phyloP scores from a whole-genome alignment of 495 filamentous ascomycete species.

The Penicillium mononematosum region DNA sequence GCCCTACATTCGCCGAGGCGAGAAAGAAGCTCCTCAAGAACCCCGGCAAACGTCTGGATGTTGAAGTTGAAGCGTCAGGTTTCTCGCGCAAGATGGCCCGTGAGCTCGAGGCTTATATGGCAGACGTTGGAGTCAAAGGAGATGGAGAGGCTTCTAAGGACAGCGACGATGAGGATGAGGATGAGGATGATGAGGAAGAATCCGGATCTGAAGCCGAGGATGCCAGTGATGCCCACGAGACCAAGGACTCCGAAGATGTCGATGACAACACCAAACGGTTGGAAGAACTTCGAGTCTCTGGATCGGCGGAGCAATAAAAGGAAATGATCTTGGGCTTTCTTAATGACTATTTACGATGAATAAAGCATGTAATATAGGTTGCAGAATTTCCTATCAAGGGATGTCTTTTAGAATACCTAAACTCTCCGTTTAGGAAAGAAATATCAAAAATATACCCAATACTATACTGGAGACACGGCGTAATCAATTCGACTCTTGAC shows the following conservation, averaged over 20 bases:
- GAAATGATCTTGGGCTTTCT: constrained; percentile 12
- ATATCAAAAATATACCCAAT: neutral
- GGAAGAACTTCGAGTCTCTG: constrained; percentile 38
- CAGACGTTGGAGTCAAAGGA: constrained; percentile 61
- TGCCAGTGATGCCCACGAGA: constrained; percentile 15
- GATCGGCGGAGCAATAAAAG: constrained; percentile 22
- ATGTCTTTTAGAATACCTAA: neutral
- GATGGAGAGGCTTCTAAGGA: constrained; percentile 44
- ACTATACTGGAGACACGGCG: neutral
- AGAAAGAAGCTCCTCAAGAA: constrained; percentile 68
- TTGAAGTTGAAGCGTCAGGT: constrained; percentile 87
- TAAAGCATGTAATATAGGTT: constrained; percentile 31
- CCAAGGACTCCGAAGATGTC: constrained; percentile 21
- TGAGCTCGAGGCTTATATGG: constrained; percentile 87
- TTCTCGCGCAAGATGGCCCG: constrained; percentile 96
- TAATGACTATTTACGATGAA: constrained; percentile 41
- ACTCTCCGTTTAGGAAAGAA: neutral
- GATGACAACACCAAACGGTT: constrained; percentile 37
- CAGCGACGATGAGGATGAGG: constrained; percentile 40
- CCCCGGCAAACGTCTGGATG: constrained; percentile 69
- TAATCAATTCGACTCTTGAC: neutral
- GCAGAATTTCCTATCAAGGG: constrained; percentile 3
- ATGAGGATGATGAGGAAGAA: constrained; percentile 35
- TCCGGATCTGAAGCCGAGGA: constrained; percentile 18
- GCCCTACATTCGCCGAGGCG: constrained; percentile 81